A percentile compares a stretch with the other conserved stretches of the same genome.
phyloP scores from a whole-genome alignment of 1,284 basidiomycete species.

The Grifola frondosa region DNA sequence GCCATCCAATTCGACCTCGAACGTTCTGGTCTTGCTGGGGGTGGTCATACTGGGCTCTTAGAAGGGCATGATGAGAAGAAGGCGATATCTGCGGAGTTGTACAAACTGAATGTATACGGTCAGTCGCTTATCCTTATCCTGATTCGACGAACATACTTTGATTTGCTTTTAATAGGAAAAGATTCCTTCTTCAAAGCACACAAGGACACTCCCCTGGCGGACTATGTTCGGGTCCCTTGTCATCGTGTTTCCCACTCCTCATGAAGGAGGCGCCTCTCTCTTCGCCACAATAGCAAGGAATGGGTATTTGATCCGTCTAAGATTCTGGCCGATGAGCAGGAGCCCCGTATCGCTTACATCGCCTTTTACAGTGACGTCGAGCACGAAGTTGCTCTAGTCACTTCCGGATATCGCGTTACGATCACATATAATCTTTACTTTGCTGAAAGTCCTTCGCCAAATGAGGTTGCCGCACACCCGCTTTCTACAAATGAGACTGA shows the following conservation, averaged over 20 bases:
- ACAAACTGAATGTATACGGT: constrained; percentile 34
- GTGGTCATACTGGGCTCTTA: constrained; percentile 16
- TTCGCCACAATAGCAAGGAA: constrained; percentile 33
- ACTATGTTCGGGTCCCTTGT: constrained; percentile 46
- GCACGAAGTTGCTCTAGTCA: constrained; percentile 42
- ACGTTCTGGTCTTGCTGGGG: constrained; percentile 10
- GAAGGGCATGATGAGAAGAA: constrained; percentile 11
- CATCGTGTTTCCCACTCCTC: constrained; percentile 38
- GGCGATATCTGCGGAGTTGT: constrained; percentile 22
- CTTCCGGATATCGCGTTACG: constrained; percentile 40
- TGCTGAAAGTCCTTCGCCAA: constrained; percentile 6
- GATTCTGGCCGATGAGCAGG: constrained; percentile 4
- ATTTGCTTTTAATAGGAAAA: constrained; percentile 25
- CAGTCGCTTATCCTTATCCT: not conserved
- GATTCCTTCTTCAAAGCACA: constrained; percentile 44
- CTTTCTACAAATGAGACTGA: too few relatives aligned
- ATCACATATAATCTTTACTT: constrained; percentile 42
- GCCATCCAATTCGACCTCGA: constrained; percentile 19
- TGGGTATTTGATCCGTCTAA: constrained; percentile 34
- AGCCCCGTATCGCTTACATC: constrained; percentile 29
- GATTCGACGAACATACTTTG: not conserved
- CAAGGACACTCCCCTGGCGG: constrained; percentile 38
- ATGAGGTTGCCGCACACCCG: too few relatives aligned
- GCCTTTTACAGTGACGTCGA: constrained; percentile 45
- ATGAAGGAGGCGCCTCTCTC: constrained; percentile 39